Evolutionary conservation across 1,284 basidiomycete genomes (phyloP), one percentile per base, ranked within the genome.

Genomic region (Puccinia horiana): DNA sequence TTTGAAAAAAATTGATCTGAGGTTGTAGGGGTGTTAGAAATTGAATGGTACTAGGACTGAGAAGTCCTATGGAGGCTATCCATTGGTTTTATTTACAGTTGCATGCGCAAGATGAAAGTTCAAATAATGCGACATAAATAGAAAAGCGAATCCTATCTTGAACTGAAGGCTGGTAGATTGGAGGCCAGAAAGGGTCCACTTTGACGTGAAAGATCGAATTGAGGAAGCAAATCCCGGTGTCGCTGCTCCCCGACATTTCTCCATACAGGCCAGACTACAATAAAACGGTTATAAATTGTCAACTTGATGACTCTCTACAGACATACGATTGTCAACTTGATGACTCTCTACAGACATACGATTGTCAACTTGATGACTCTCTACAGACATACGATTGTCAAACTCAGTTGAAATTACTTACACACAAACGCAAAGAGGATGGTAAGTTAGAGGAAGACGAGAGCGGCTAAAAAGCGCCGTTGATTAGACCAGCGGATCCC

Each of bases 391-490:
- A 42, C 29, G 23, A 69, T 44, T 69, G n/a, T 69, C 37, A 44
- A 29, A n/a, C n/a, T 26, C 2, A 29, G 37, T 44, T n/a, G 29
- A 44, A 69, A 69, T 26, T 1, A 69, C 65, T 69, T n/a, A 69
- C 65, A 23, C 23, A 69, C 42, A 69, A 69, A 69, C 65, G 42
- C 65, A 40, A n/a, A n/a, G 37, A 69, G 65, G n/a, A 69, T 40
- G 18, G 37, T 8, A 69, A 12, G 16, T 6, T 14, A 44, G 23
- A 69, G 44, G 4, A 29, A 40, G 42, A 47, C 20, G 16, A 69
- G 40, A 26, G 65, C 40, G 16, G n/a, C 65, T 69, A 26, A 29
- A 29, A 47, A 44, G 42, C n/a, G 47, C 23, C 47, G n/a, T 8
- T 37, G 18, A 44, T 69, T 20, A 69, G 65, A 69, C 29, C 3